These are phyloP conservation scores for Fraxinus excelsior DNA, from an alignment of 257 asterid genomes.

Conservation along the genomic window DNA sequence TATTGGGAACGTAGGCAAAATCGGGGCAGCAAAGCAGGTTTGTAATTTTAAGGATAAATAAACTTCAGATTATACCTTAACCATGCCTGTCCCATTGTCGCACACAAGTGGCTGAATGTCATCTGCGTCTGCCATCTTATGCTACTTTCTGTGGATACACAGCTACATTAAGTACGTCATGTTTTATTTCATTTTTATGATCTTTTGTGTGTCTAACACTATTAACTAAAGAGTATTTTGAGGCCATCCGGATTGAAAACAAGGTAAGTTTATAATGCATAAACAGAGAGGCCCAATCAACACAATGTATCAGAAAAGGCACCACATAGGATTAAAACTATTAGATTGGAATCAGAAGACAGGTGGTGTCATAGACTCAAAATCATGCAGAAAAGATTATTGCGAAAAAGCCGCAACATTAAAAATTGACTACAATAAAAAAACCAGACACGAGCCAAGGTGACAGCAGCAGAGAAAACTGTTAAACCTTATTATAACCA, in stretches of 20 bases:
- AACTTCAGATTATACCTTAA: not conserved
- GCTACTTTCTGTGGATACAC: not conserved
- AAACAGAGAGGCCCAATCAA: not conserved
- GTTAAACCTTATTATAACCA: too few species aligned
- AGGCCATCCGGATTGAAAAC: not conserved
- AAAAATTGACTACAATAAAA: not conserved
- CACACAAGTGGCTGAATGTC: constrained; percentile 6
- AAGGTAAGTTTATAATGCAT: not conserved
- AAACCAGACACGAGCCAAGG: not conserved
- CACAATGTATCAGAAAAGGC: not conserved
- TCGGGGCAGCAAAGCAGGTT: not conserved
- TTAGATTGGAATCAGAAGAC: not conserved
- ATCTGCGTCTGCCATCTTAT: not conserved
- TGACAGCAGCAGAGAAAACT: not conserved
- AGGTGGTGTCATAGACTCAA: not conserved
- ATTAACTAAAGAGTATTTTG: not conserved
- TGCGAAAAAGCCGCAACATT: not conserved
- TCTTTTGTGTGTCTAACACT: not conserved
- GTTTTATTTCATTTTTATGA: not conserved
- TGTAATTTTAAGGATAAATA: not conserved
- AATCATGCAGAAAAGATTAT: not conserved
- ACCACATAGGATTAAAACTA: not conserved
- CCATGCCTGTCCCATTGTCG: not conserved
- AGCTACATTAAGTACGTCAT: not conserved
- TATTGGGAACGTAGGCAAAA: not conserved